phyloP scores from a whole-genome alignment of 129 eudicot genomes.

The Artemisia annua region DNA sequence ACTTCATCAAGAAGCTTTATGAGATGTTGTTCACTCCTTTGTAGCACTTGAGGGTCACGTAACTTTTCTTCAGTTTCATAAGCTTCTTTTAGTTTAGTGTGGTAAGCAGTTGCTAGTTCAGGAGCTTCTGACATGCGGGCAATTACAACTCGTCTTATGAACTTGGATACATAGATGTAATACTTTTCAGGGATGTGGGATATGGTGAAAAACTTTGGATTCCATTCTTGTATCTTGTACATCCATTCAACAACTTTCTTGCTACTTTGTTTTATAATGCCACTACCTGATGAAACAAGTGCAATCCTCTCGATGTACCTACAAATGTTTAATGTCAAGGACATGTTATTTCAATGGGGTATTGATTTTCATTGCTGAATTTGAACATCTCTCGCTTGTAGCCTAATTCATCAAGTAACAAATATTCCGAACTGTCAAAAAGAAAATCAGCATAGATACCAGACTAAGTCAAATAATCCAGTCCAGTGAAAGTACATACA shows the following conservation, averaged over 20 bases:
- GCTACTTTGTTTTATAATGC: conserved; percentile 51
- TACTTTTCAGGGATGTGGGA: conserved; percentile 76
- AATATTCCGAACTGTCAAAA: neutral
- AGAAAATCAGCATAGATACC: neutral
- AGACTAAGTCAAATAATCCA: neutral
- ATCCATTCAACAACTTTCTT: conserved; percentile 71
- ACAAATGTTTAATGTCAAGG: conserved; percentile 2
- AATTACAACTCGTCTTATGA: conserved; percentile 71
- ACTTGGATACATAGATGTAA: conserved; percentile 56
- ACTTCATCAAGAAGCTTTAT: conserved; percentile 76
- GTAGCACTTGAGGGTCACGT: conserved; percentile 52
- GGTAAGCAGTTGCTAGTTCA: conserved; percentile 80
- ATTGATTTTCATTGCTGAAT: too few species aligned
- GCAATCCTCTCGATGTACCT: conserved; percentile 94
- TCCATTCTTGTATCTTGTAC: conserved; percentile 82
- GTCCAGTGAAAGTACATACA: neutral
- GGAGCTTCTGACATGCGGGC: conserved; percentile 94
- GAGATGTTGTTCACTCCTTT: conserved; percentile 54
- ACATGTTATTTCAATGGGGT: neutral
- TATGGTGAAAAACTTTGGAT: conserved; percentile 80
- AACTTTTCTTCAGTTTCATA: conserved; percentile 79
- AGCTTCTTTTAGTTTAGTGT: conserved; percentile 65
- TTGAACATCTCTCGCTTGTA: neutral
- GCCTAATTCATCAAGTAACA: neutral
- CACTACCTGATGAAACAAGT: conserved; percentile 62